Conservation (phyloP, 805 yeast genomes). For the Ogataea nakhonphanomensis region DNA sequence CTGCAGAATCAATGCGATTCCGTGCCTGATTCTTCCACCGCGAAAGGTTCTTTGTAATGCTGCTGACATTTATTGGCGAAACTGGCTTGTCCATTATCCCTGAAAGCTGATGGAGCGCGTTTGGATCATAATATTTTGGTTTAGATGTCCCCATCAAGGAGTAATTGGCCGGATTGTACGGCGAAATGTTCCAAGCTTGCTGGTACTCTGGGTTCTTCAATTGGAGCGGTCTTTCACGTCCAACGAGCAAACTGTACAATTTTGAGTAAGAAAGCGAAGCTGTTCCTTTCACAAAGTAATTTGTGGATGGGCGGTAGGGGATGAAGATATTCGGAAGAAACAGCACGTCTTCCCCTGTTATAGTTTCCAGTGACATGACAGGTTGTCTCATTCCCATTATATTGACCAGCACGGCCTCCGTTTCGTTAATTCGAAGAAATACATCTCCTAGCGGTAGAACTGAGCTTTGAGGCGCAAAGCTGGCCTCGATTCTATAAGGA, state of each 20-base stretch:
- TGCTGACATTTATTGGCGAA: conserved; percentile 12
- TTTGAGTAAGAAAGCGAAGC: conserved; percentile 59
- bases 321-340: conserved; percentile 66
- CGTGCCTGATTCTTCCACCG: conserved; percentile 25
- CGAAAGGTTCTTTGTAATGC: conserved; percentile 14
- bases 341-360: conserved; percentile 47
- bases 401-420: conserved; percentile 52
- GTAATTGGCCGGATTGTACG: conserved; percentile 34
- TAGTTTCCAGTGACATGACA: conserved; percentile 26
- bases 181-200: conserved; percentile 47
- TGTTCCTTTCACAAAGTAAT: conserved; percentile 84
- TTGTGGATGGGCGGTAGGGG: conserved; percentile 76
- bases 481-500: conserved; percentile 40
- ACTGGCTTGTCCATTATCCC: conserved; percentile 20
- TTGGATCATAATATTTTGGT: conserved; percentile 33
- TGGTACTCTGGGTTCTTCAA: conserved; percentile 47
- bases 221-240: conserved; percentile 59
- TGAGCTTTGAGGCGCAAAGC: conserved; percentile 41
- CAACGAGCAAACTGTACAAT: conserved; percentile 65
- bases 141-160: conserved; percentile 26
- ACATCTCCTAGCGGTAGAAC: conserved; percentile 47
- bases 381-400: conserved; percentile 43
- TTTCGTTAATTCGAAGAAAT: conserved; percentile 50
- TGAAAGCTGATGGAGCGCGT: conserved; percentile 30
- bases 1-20: conserved; percentile 23